These are phyloP conservation scores for Sporothrix pseudoabietina DNA, from an alignment of 2,329 filamentous ascomycete species.

Conservation along the genomic window DNA sequence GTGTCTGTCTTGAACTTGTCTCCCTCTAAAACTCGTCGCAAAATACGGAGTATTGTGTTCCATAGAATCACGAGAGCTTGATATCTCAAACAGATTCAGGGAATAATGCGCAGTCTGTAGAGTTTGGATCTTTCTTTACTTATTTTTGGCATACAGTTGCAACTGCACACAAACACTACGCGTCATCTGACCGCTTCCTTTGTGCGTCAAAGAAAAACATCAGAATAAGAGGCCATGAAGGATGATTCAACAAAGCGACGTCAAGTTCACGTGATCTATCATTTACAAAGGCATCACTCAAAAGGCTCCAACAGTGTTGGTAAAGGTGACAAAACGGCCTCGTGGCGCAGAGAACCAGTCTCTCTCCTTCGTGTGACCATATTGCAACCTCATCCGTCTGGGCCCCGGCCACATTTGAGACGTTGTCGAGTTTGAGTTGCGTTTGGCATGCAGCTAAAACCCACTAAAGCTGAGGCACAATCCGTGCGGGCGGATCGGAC, in stretches of 20 bases:
- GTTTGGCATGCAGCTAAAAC: constrained; percentile 32
- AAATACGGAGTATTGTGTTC: background rate
- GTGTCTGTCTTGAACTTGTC: background rate
- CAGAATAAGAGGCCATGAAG: background rate
- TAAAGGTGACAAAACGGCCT: background rate
- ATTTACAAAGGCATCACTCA: background rate
- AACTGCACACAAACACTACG: background rate
- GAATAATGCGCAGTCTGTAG: background rate
- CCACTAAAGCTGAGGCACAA: constrained; percentile 31
- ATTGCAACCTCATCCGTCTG: background rate
- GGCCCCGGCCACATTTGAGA: constrained; percentile 32
- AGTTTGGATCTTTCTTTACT: background rate
- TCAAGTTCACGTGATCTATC: background rate
- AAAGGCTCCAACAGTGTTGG: background rate
- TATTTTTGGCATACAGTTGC: background rate
- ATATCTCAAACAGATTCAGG: background rate
- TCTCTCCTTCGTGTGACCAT: background rate
- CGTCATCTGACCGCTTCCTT: background rate
- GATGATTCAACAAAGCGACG: background rate
- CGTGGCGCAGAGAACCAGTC: background rate
- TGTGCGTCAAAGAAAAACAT: background rate
- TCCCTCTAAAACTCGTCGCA: background rate
- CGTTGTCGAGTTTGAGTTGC: constrained; percentile 34
- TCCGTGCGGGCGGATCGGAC: constrained; percentile 27
- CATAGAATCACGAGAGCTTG: background rate